phyloP scores from a whole-genome alignment of 2,329 filamentous ascomycete genomes.

The Claviceps humidiphila region DNA sequence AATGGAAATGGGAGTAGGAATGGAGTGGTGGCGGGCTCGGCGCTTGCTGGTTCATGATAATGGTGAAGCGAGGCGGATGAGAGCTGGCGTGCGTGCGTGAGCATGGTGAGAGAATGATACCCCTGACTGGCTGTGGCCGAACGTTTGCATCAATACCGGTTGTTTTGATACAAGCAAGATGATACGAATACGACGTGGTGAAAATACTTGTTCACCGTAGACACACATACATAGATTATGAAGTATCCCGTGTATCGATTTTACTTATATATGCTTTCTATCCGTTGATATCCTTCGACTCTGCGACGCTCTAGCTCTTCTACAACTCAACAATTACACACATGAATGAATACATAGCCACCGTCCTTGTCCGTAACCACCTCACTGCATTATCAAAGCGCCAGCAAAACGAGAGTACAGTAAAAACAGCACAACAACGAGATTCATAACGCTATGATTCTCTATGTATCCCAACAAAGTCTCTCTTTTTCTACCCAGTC shows the following conservation, averaged over 20 bases:
- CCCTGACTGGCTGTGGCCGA: neutral
- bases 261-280: constrained; percentile 1
- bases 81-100: neutral
- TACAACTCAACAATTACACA: neutral
- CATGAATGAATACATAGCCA: neutral
- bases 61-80: neutral
- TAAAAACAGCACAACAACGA: constrained; percentile 12
- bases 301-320: neutral
- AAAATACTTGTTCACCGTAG: neutral
- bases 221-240: neutral
- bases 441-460: constrained; percentile 13
- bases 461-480: neutral
- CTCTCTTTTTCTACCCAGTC: constrained; percentile 13
- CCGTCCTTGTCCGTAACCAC: neutral
- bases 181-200: neutral
- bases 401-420: neutral
- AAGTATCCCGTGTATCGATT: neutral
- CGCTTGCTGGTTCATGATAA: neutral
- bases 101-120: neutral
- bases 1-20: neutral
- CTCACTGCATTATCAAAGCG: neutral
- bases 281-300: neutral
- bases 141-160: neutral
- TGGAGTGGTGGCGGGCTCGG: neutral
- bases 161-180: neutral